Evolutionary conservation across 2,329 filamentous ascomycete species (phyloP).

Genomic region (Pseudogymnoascus sp.): DNA sequence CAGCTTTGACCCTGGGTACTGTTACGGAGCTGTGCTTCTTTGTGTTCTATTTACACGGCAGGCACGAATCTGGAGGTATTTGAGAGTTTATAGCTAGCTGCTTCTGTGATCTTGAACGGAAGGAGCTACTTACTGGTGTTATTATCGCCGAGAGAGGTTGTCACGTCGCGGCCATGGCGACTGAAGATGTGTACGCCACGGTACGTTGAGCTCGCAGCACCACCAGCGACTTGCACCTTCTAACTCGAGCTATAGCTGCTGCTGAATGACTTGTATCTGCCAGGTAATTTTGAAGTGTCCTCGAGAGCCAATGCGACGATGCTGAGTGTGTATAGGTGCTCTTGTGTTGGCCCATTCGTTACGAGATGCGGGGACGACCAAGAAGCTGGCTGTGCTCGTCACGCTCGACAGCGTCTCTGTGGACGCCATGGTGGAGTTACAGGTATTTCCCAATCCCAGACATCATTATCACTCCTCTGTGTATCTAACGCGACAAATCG

Average conservation of each 20-base stretch:
- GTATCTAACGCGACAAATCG: constrained; percentile 13
- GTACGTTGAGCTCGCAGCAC: constrained; percentile 29
- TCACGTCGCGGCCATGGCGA: constrained; percentile 29
- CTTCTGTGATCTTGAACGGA: constrained; percentile 3
- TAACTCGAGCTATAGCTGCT: constrained; percentile 56
- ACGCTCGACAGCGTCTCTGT: constrained; percentile 70
- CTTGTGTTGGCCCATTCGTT: constrained; percentile 91
- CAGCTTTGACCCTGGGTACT: not conserved
- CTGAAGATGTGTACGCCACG: constrained; percentile 58
- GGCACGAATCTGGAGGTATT: not conserved
- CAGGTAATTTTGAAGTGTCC: constrained; percentile 50
- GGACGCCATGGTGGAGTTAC: constrained; percentile 69
- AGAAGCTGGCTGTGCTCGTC: constrained; percentile 77
- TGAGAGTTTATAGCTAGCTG: not conserved
- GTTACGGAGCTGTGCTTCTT: not conserved
- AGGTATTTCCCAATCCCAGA: constrained; percentile 40
- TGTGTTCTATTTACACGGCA: constrained; percentile 5
- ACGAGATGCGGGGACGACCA: constrained; percentile 77
- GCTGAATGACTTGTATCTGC: constrained; percentile 84
- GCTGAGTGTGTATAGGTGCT: constrained; percentile 52
- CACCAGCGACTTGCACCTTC: constrained; percentile 12
- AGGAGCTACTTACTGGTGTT: not conserved
- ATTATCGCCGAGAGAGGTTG: not conserved
- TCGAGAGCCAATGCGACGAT: constrained; percentile 15
- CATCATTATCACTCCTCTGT: not conserved